phyloP scores from a whole-genome alignment of 305 asterid genomes.

The Vinca major region DNA sequence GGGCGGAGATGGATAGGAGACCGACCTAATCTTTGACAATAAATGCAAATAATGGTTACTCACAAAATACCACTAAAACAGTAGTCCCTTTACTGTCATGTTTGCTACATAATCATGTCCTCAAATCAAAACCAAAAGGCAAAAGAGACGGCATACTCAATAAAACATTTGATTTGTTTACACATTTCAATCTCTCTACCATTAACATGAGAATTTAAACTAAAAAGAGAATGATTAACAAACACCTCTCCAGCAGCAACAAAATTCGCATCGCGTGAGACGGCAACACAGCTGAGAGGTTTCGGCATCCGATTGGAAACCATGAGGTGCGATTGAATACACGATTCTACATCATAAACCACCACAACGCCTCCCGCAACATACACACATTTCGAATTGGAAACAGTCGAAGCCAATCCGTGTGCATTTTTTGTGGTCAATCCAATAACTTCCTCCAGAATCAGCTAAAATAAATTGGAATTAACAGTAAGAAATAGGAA shows the following conservation, averaged over 20 bases:
- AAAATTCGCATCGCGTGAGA: constrained; percentile 34
- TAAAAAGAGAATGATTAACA: not conserved
- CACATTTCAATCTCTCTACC: too few relatives aligned
- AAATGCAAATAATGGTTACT: too few relatives aligned
- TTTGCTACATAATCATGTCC: too few relatives aligned
- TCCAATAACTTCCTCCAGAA: constrained; percentile 53
- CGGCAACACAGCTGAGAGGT: constrained; percentile 47
- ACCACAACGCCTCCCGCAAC: constrained; percentile 65
- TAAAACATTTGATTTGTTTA: too few relatives aligned
- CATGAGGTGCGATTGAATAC: constrained; percentile 44
- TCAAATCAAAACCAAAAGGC: too few relatives aligned
- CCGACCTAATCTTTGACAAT: too few relatives aligned
- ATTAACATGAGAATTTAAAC: not conserved
- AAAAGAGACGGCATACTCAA: too few relatives aligned
- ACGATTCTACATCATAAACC: constrained; percentile 38
- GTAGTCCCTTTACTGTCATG: too few relatives aligned
- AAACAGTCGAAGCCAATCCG: constrained; percentile 46
- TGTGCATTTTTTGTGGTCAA: constrained; percentile 46
- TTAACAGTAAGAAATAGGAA: not conserved
- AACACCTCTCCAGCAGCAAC: constrained; percentile 65
- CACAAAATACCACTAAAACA: too few relatives aligned
- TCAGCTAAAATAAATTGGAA: constrained; percentile 25
- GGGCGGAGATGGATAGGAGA: too few relatives aligned
- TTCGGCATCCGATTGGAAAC: constrained; percentile 43
- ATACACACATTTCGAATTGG: constrained; percentile 44